Evolutionary conservation across 2,329 filamentous ascomycete species (phyloP), one percentile per base, ranked within the genome.

Genomic region (Hypoxylon sp.): DNA sequence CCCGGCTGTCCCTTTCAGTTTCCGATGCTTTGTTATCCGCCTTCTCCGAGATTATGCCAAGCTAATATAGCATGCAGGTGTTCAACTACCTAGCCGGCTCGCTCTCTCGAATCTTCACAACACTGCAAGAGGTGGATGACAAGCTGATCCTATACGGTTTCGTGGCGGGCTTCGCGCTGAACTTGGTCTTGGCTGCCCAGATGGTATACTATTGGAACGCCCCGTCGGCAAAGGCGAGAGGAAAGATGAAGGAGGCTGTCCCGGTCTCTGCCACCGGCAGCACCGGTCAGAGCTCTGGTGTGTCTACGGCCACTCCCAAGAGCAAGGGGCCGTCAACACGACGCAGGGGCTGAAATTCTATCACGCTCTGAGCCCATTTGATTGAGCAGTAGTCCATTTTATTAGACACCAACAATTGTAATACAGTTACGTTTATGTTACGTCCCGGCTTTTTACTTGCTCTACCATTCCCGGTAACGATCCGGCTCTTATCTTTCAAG

Each of bases 71-170:
- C 48, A 52, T 59, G 44, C 76, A 98, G 94, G 94, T 99, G 74
- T 97, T 99, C 88, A 98, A 98, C 86, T 99, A 97, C 82, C 93
- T 99, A 76, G 86, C 91, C 74, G 96, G 97, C 42, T 97, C 94
- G 47, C 88, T 98, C 65, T 93, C 94, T 26, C 92, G 96, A 78
- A 97, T 99, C 83, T 99, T 98, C 82, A 99, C 96, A 33, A 99
- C 97, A 8, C 85, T 99, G 64, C 94, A 98, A 78, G 96, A 99
- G 84, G 96, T 99, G 67, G 92, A 97, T 80, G 96, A 99, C 81
- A 94, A 94, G 82, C 86, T 98, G 66, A 98, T 99, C 76, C 87
- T 99, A 26, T 98, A 97, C 82, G 92, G 94, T 55, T 98, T 97
- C 85, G 83, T 98, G 61, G 93, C 94, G 6, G 96, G 94, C 29